Evolutionary conservation across 805 yeast genomes (phyloP).

Genomic region (Lipomyces sp.): DNA sequence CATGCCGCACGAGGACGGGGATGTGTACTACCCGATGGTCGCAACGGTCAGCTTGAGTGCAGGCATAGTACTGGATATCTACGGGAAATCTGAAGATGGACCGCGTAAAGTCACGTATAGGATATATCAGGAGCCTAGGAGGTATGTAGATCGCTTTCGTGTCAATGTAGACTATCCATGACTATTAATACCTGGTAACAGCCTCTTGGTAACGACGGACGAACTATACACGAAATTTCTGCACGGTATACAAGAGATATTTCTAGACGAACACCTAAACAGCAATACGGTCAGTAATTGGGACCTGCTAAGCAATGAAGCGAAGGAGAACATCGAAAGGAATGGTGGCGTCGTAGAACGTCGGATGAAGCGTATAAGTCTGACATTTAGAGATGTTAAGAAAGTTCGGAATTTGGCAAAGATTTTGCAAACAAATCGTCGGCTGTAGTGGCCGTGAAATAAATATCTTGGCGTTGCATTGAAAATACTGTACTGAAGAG

Average conservation of each 20-base stretch:
- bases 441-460: not conserved
- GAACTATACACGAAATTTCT: conserved; percentile 25
- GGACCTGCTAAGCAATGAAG: conserved; percentile 18
- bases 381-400: conserved; percentile 35
- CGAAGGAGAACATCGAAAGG: conserved; percentile 7
- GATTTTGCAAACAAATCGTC: conserved; percentile 7
- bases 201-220: conserved; percentile 30
- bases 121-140: conserved; percentile 34
- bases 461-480: too few relatives aligned
- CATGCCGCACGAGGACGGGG: conserved; percentile 38
- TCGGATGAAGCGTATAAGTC: conserved; percentile 21
- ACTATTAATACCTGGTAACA: not conserved
- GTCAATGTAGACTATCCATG: not conserved
- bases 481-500: too few relatives aligned
- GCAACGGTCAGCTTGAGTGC: conserved; percentile 33
- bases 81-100: conserved; percentile 18
- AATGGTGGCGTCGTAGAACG: conserved; percentile 15
- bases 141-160: conserved; percentile 11
- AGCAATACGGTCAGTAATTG: conserved; percentile 28
- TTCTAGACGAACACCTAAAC: conserved; percentile 17
- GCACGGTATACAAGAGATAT: conserved; percentile 32
- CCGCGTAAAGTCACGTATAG: conserved; percentile 15
- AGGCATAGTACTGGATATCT: conserved; percentile 30
- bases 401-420: conserved; percentile 23
- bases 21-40: conserved; percentile 34